phyloP scores from a whole-genome alignment of 306 rosid species.

The Citrullus colocynthis region DNA sequence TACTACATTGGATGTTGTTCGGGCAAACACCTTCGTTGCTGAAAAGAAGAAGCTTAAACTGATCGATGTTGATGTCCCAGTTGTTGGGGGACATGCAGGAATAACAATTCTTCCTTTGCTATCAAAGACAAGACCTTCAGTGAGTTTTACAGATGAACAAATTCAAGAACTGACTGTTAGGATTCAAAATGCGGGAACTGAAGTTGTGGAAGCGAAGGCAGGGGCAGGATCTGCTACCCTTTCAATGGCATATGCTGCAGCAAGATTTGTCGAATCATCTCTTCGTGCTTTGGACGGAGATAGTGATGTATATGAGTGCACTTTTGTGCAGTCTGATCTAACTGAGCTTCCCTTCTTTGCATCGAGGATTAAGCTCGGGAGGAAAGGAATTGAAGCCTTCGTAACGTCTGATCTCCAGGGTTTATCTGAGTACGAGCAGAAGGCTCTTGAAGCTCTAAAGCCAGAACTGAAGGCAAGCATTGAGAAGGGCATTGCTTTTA shows the following conservation, averaged over 20 bases:
- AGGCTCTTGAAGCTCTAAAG: constrained; percentile 84
- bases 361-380: constrained; percentile 84
- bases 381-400: constrained; percentile 80
- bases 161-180: constrained; percentile 61
- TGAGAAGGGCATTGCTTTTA: constrained; percentile 83
- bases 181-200: constrained; percentile 96
- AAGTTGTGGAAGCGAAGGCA: constrained; percentile 97
- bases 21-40: constrained; percentile 98
- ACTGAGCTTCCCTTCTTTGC: constrained; percentile 94
- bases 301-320: constrained; percentile 82
- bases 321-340: constrained; percentile 66
- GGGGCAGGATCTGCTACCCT: constrained; percentile 96
- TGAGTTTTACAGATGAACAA: constrained; percentile 61
- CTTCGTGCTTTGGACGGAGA: constrained; percentile 95
- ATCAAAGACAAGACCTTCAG: constrained; percentile 75
- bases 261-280: constrained; percentile 92
- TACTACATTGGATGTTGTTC: constrained; percentile 86
- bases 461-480: constrained; percentile 88
- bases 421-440: constrained; percentile 75
- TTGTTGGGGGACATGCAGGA: constrained; percentile 94
- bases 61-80: constrained; percentile 96
- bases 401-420: constrained; percentile 79
- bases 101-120: constrained; percentile 81
- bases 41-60: constrained; percentile 77
- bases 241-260: constrained; percentile 99